Evolutionary conservation across 345 rosid genomes (phyloP), one percentile per base, ranked within the genome.

Genomic region (Streptanthus diversifolius): DNA sequence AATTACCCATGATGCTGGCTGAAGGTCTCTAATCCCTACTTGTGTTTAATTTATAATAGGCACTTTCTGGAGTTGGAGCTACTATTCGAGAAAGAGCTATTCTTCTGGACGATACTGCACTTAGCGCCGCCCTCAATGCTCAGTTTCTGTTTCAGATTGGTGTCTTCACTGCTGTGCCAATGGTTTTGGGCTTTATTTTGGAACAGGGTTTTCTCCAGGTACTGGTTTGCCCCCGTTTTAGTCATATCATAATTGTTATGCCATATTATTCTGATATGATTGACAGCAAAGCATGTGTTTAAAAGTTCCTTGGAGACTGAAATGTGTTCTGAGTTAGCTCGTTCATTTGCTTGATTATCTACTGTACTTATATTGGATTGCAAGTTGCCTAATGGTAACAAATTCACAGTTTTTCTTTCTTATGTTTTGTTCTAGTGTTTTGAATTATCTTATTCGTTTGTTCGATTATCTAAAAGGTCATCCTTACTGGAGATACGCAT

Each of bases 81-180:
- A 56, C 75, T 47, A 72, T 95, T 63, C 74, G 75, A 76, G 67
- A 2, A 5, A 81, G 96, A 86, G 93, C 99, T 71, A 29, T 25
- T 21, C 71, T 91, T 68, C 56, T 63, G 8, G 25, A 86, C 8
- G 91, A 95, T 70, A 80, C 84, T 19, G 91, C 99, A 63, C 84
- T 95, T 62, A 86, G 71, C 66, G 83, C 93, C 40, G 99, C 99
- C 69, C 60, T 95, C 66, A 90, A 87, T 85, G 87, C 99, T 3
- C 99, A 95, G 80, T 95, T 95, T 83, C 96, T 95, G 66, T 67
- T 95, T 77, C 99, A 95, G 78, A 91, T 95, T 84, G 96, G 99
- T 82, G 72, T 90, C 70, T 91, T 95, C 69, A 84, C 95, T 43
- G 99, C 99, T 54, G 90, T 95, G 74, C 99, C 99, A 56, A 95